Percentiles rank a stretch among this genome's conserved stretches.
Evolutionary conservation across 2,329 filamentous ascomycete species (phyloP).

Genomic region (Venturia pyrina): DNA sequence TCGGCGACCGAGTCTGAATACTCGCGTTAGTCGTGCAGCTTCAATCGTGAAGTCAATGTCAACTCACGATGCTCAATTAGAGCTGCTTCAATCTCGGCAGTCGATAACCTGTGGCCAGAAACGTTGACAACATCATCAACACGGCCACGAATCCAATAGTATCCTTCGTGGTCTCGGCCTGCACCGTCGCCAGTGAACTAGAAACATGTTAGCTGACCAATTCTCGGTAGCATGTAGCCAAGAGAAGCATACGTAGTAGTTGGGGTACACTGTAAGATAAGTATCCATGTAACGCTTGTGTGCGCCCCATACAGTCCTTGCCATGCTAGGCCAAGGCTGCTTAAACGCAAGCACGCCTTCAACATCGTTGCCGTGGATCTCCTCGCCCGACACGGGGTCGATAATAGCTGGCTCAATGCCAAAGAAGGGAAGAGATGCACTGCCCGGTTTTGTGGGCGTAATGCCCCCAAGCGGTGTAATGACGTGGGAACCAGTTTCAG

Average conservation of each 20-base stretch:
- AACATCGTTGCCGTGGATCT: slow-evolving; percentile 90
- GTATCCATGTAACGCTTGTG: slow-evolving; percentile 99
- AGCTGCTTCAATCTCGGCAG: slow-evolving; percentile 94
- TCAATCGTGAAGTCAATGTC: slow-evolving; percentile 8
- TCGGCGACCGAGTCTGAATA: slow-evolving; percentile 64
- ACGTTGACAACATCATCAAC: slow-evolving; percentile 99
- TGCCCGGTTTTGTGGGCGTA: slow-evolving; percentile 93
- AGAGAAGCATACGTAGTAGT: slow-evolving; percentile 73
- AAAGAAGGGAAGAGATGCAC: slow-evolving; percentile 93
- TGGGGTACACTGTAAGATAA: slow-evolving; percentile 94
- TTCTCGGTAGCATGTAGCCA: not conserved
- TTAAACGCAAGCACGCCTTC: slow-evolving; percentile 96
- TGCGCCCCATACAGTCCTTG: slow-evolving; percentile 91
- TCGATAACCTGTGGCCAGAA: slow-evolving; percentile 89
- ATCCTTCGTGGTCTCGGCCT: slow-evolving; percentile 91
- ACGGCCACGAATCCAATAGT: slow-evolving; percentile 99
- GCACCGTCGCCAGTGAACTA: slow-evolving; percentile 90
- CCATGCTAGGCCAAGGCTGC: slow-evolving; percentile 97
- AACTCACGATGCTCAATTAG: slow-evolving; percentile 72
- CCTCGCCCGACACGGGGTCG: slow-evolving; percentile 87
- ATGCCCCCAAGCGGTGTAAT: slow-evolving; percentile 89
- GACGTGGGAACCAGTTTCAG: slow-evolving; percentile 92
- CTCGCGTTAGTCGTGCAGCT: slow-evolving; percentile 16
- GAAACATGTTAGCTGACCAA: not conserved
- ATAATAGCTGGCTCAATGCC: slow-evolving; percentile 97